These are phyloP conservation scores for Ormosia emarginata DNA, from an alignment of 306 rosid genomes.

Conservation along the genomic window DNA sequence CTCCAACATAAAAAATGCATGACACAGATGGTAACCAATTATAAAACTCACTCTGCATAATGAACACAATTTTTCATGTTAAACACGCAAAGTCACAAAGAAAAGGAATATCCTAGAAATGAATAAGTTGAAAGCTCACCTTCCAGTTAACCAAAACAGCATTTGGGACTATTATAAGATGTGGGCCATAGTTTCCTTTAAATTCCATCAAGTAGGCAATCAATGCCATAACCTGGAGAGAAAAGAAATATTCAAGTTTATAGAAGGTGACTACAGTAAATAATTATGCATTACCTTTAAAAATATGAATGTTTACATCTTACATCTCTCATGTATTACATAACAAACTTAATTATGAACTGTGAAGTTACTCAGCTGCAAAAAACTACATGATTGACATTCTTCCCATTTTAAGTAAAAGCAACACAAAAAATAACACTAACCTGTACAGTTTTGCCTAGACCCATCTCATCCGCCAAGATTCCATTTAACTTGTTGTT, in stretches of 20 bases:
- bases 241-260: neutral
- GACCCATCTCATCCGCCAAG: conserved; percentile 99
- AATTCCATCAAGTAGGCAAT: conserved; percentile 98
- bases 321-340: neutral
- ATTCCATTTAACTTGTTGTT: conserved; percentile 98
- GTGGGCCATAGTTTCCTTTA: conserved; percentile 99
- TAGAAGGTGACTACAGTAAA: neutral
- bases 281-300: conserved; percentile 2
- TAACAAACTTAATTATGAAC: neutral
- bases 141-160: conserved; percentile 99
- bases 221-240: conserved; percentile 91
- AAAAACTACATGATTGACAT: neutral
- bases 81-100: neutral
- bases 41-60: conserved; percentile 85
- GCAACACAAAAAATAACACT: conserved; percentile 6
- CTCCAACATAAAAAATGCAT: conserved; percentile 93
- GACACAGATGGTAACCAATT: conserved; percentile 94
- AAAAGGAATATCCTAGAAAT: conserved; percentile 2
- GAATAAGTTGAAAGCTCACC: conserved; percentile 39
- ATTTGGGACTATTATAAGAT: conserved; percentile 97
- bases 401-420: conserved; percentile 12
- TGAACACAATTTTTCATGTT: conserved; percentile 26
- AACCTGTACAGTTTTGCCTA: conserved; percentile 99
- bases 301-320: neutral
- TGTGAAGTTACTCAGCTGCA: neutral